Evolutionary conservation across 495 filamentous ascomycete species (phyloP).

Genomic region (Parachaetomium inaequale): DNA sequence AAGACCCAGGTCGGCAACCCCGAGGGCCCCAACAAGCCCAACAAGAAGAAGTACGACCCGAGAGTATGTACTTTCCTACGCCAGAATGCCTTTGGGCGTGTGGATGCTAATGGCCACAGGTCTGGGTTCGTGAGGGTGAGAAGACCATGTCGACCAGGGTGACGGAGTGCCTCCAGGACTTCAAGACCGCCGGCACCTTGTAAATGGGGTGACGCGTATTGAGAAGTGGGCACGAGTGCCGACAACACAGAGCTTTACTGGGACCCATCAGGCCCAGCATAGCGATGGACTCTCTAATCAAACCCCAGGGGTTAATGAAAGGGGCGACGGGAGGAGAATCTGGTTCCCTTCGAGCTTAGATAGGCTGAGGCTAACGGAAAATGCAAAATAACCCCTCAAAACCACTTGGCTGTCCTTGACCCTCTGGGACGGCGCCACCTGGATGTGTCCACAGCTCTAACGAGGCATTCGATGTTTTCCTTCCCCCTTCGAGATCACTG

Average conservation of each 20-base stretch:
- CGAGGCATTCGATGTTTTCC: neutral
- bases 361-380: neutral
- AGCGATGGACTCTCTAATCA: neutral
- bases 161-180: slow-evolving; percentile 77
- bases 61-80: slow-evolving; percentile 12
- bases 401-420: neutral
- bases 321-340: neutral
- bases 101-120: slow-evolving; percentile 12
- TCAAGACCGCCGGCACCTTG: slow-evolving; percentile 82
- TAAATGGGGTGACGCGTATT: slow-evolving; percentile 45
- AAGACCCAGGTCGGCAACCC: slow-evolving; percentile 85
- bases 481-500: too few relatives aligned
- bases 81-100: neutral
- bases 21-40: slow-evolving; percentile 91
- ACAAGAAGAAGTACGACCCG: slow-evolving; percentile 96
- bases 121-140: slow-evolving; percentile 86
- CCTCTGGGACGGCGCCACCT: neutral
- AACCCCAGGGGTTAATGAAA: neutral
- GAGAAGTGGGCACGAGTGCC: neutral
- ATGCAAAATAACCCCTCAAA: neutral
- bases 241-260: neutral
- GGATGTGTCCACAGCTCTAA: neutral
- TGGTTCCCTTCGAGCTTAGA: neutral
- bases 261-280: neutral
- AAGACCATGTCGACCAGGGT: slow-evolving; percentile 90